Evolutionary conservation across 2,329 filamentous ascomycete genomes (phyloP), one percentile per base, ranked within the genome.

Genomic region (Calonectria leucothoes): DNA sequence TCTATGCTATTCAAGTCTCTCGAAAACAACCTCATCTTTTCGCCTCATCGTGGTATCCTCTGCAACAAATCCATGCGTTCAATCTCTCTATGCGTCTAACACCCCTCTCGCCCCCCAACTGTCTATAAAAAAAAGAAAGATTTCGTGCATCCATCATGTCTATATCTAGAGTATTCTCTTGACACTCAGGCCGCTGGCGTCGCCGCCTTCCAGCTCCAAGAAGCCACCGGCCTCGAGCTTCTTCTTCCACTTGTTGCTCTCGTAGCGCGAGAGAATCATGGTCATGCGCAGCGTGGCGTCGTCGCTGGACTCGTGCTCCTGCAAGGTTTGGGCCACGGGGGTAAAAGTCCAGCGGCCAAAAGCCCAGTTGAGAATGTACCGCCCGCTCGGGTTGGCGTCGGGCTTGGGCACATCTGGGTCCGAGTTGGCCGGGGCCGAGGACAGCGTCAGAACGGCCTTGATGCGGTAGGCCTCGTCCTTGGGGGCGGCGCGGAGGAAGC

Each of bases 381-480:
- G 89, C 3, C 81, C 82, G 2, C 74, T 73, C 4, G 84, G 78
- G 61, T 81, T 79, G 6, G 83, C 77, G 10, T 80, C 81, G 6
- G 82, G 82, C 37, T 84, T 80, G 10, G 83, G 82, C 0, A 82
- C 78, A 48, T 89, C 87, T 29, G 87, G 86, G 69, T 91, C 89
- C 0, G 91, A 92, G 79, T 87, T 88, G 23, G 78, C 77, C 11
- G 91, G 86, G 0, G 85, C 80, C 0, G 86, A 82, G 0, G 87
- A 85, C 3, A 89, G 86, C 1, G 88, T 88, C 15, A 91, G 79
- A 12, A 91, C 86, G 14, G 91, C 94, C 84, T 99, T 99, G 83
- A 99, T 98, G 70, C 97, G 92, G 85, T 98, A 99, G 12, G 98
- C 92, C 82, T 98, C 96, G 77, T 99, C 97, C 82, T 97, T 98